Conservation (phyloP, 83 land plant species). For the Isoetes engelmannii region DNA sequence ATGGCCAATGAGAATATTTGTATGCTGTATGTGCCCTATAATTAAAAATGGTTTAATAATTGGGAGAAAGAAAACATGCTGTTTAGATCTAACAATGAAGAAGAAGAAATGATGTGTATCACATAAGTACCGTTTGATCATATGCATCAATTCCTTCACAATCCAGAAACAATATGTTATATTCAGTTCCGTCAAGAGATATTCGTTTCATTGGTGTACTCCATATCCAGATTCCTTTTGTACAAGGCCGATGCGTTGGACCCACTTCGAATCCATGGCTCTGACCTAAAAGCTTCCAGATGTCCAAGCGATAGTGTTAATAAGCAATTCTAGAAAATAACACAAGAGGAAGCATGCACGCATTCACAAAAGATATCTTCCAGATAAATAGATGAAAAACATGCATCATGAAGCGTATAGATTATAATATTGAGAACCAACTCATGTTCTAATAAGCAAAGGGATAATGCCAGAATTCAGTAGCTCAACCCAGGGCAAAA, state of each 20-base stretch:
- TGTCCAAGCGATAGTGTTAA: too few species aligned
- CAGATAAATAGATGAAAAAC: not conserved
- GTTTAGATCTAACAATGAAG: not conserved
- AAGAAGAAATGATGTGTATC: too few species aligned
- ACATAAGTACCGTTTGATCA: conserved; percentile 75
- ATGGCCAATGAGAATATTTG: conserved; percentile 7
- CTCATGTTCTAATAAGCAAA: too few species aligned
- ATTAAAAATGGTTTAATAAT: not conserved
- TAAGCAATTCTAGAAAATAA: too few species aligned
- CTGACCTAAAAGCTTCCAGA: conserved; percentile 64
- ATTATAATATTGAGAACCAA: too few species aligned
- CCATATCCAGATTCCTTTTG: conserved; percentile 99
- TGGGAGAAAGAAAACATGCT: not conserved
- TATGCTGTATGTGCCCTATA: conserved; percentile 8
- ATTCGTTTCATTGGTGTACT: conserved; percentile 71
- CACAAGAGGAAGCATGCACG: too few species aligned
- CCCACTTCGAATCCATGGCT: conserved; percentile 96
- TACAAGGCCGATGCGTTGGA: conserved; percentile 88
- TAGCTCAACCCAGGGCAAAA: too few species aligned
- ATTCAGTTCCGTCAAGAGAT: conserved; percentile 91
- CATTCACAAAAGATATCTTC: not conserved
- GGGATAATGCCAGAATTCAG: not conserved
- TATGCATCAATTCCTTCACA: conserved; percentile 97
- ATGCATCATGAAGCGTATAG: not conserved
- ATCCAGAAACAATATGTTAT: conserved; percentile 73